Evolutionary conservation across 176 grass and related monocot species (phyloP).

Genomic region (Eleusine indica): DNA sequence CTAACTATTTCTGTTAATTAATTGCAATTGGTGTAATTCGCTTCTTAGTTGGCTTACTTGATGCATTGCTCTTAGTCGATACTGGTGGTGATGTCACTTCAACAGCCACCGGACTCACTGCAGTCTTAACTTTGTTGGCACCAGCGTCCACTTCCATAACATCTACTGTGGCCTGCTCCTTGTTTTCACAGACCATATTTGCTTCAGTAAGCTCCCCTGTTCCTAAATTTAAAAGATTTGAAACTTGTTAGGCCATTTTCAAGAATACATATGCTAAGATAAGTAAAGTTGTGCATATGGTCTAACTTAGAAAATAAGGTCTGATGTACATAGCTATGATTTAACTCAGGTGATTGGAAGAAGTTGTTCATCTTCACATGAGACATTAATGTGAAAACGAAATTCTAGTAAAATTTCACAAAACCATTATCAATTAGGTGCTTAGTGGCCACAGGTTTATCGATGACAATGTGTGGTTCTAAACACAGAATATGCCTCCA

Average conservation of each 20-base stretch:
- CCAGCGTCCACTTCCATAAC: constrained; percentile 58
- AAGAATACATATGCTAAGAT: constrained; percentile 3
- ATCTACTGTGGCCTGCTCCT: constrained; percentile 29
- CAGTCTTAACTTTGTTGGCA: constrained; percentile 38
- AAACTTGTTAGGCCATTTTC: background rate
- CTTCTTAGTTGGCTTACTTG: constrained; percentile 80
- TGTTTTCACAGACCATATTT: constrained; percentile 19
- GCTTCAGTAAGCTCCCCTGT: constrained; percentile 51
- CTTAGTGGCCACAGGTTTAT: background rate
- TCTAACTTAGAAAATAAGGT: background rate
- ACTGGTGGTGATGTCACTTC: constrained; percentile 33
- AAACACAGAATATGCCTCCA: background rate
- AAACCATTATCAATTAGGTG: background rate
- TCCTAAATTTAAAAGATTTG: constrained; percentile 41
- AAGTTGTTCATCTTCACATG: background rate
- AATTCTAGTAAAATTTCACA: constrained; percentile 1
- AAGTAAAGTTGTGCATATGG: background rate
- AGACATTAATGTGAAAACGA: background rate
- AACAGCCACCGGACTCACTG: constrained; percentile 23
- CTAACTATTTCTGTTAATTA: constrained; percentile 48
- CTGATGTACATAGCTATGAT: background rate
- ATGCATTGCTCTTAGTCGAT: constrained; percentile 39
- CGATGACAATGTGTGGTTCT: background rate
- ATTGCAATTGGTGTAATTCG: constrained; percentile 73
- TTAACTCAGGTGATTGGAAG: background rate